A percentile compares a stretch with the other conserved stretches of the same genome.
Conservation (phyloP, 176 grass and related monocot genomes). For the Eragrostis nindensis region DNA sequence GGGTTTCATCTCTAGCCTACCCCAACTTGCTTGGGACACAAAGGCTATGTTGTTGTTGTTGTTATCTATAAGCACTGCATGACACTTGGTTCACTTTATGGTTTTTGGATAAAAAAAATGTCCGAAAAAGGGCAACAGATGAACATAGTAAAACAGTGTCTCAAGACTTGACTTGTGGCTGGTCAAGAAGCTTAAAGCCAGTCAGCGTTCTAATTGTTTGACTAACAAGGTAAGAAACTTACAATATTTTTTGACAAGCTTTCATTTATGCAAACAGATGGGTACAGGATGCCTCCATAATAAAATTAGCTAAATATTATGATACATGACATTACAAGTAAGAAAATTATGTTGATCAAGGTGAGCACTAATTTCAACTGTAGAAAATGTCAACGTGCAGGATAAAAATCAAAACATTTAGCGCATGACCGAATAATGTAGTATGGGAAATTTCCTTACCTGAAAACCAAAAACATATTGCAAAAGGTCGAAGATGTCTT, state of each 20-base stretch:
- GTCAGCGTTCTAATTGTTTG: slow-evolving; percentile 9
- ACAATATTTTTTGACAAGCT: not conserved
- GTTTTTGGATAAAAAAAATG: slow-evolving; percentile 2
- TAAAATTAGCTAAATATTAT: slow-evolving; percentile 14
- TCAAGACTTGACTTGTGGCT: not conserved
- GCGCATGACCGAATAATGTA: slow-evolving; percentile 6
- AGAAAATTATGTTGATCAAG: not conserved
- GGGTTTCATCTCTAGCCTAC: too few relatives aligned
- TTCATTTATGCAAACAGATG: not conserved
- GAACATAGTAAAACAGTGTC: not conserved
- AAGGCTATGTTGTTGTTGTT: too few relatives aligned
- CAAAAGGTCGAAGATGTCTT: slow-evolving; percentile 84
- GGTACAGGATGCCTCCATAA: not conserved
- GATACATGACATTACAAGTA: not conserved
- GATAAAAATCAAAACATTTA: slow-evolving; percentile 28
- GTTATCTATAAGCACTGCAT: not conserved
- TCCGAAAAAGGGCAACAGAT: slow-evolving; percentile 4
- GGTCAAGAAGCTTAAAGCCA: not conserved
- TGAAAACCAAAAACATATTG: slow-evolving; percentile 90
- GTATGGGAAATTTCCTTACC: slow-evolving; percentile 53
- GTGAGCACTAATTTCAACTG: not conserved
- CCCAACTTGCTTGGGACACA: too few relatives aligned
- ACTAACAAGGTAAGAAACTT: slow-evolving; percentile 2
- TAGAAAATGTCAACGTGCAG: not conserved
- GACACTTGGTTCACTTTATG: not conserved